Evolutionary conservation across 2,329 filamentous ascomycete species (phyloP).

Genomic region (Paraconiothyrium sp.): DNA sequence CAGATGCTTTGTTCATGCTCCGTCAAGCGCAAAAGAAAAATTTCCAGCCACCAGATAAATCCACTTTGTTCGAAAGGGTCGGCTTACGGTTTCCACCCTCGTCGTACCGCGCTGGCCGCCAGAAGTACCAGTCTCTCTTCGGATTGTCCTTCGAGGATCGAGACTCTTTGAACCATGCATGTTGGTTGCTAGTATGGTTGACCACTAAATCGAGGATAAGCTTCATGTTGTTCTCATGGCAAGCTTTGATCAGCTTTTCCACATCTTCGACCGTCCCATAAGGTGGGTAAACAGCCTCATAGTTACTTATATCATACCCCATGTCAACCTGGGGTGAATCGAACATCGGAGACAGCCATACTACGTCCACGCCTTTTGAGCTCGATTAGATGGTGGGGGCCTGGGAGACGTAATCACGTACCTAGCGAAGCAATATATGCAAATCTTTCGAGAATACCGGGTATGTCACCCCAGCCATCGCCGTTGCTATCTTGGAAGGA

Average conservation of each 20-base stretch:
- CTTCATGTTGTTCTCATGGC: conserved; percentile 71
- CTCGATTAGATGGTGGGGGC: not conserved
- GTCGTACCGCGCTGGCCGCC: conserved; percentile 66
- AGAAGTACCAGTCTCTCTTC: conserved; percentile 78
- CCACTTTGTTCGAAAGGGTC: too few relatives aligned
- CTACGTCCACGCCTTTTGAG: conserved; percentile 64
- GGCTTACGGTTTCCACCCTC: conserved; percentile 58
- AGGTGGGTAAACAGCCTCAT: conserved; percentile 70
- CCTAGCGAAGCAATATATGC: conserved; percentile 62
- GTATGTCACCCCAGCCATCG: conserved; percentile 69
- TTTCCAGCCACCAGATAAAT: too few relatives aligned
- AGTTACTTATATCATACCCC: conserved; percentile 76
- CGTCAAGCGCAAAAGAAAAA: too few relatives aligned
- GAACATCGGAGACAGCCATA: conserved; percentile 75
- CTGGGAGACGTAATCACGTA: not conserved
- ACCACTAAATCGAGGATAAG: conserved; percentile 79
- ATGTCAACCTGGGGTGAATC: conserved; percentile 73
- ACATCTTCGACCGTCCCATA: conserved; percentile 75
- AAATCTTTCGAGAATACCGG: conserved; percentile 70
- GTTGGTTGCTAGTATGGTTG: conserved; percentile 78
- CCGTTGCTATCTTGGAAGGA: conserved; percentile 63
- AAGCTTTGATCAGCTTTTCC: conserved; percentile 67
- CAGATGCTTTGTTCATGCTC: too few relatives aligned
- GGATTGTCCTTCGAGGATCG: conserved; percentile 68
- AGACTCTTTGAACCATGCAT: conserved; percentile 76